Conservation (phyloP, 345 rosid genomes). For the Viola odorata region DNA sequence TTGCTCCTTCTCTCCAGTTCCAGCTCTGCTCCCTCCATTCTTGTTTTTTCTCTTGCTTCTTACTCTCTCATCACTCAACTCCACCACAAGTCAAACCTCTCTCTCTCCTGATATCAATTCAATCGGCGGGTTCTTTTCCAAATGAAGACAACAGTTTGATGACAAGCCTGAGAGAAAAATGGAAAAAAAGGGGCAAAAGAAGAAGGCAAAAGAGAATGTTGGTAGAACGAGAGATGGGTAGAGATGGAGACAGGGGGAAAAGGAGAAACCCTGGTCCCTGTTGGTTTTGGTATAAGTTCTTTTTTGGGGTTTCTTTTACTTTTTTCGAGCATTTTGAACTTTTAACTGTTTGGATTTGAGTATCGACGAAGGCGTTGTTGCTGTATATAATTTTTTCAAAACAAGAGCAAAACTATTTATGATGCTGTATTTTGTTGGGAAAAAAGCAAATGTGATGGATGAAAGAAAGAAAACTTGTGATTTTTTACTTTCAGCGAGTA, state of each 20-base stretch:
- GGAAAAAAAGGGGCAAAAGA: neutral
- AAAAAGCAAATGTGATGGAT: too few relatives aligned
- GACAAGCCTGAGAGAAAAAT: neutral
- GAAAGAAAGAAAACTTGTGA: too few relatives aligned
- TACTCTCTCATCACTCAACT: neutral
- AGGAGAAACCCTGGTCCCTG: neutral
- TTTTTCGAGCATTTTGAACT: neutral
- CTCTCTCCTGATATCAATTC: neutral
- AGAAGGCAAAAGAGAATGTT: neutral
- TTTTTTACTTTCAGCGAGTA: too few relatives aligned
- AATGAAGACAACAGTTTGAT: neutral
- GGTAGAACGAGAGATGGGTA: neutral
- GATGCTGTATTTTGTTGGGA: too few relatives aligned
- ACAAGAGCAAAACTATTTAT: too few relatives aligned
- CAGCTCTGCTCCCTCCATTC: slow-evolving; percentile 74
- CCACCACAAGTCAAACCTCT: neutral
- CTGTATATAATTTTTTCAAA: too few relatives aligned
- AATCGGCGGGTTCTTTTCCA: neutral
- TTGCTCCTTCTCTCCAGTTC: slow-evolving; percentile 91
- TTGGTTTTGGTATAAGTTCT: too few relatives aligned
- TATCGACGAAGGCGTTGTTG: slow-evolving; percentile 12
- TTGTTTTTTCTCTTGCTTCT: neutral
- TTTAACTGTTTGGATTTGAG: neutral
- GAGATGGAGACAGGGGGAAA: neutral
- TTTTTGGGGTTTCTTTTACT: neutral